Evolutionary conservation across 2,329 filamentous ascomycete genomes (phyloP).

Genomic region (Penicillium thymicola): DNA sequence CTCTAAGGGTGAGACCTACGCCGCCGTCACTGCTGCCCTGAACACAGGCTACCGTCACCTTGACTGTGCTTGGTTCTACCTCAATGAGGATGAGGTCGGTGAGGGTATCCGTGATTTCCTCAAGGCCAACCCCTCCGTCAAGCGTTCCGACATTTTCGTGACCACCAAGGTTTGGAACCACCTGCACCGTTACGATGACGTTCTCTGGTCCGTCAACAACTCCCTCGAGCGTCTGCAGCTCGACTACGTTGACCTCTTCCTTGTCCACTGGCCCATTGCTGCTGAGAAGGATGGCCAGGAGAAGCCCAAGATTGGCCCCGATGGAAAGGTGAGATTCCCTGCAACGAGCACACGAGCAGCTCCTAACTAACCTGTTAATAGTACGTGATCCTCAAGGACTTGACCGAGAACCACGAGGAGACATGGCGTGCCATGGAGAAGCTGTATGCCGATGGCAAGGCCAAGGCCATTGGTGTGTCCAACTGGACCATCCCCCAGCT

Average conservation of each 20-base stretch:
- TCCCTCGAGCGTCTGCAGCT: constrained; percentile 65
- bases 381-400: constrained; percentile 61
- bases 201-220: constrained; percentile 53
- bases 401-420: constrained; percentile 61
- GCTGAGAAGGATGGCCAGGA: constrained; percentile 50
- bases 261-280: constrained; percentile 52
- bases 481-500: constrained; percentile 63
- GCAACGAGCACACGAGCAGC: background rate
- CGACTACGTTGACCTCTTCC: constrained; percentile 70
- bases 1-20: constrained; percentile 57
- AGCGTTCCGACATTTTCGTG: constrained; percentile 52
- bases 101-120: constrained; percentile 55
- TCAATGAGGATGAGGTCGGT: constrained; percentile 54
- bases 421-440: constrained; percentile 69
- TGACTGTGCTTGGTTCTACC: constrained; percentile 56
- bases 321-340: constrained; percentile 47
- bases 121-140: constrained; percentile 46
- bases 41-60: constrained; percentile 53
- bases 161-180: constrained; percentile 55
- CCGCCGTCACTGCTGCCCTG: constrained; percentile 50
- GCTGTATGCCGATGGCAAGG: constrained; percentile 57
- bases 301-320: constrained; percentile 49
- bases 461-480: constrained; percentile 70
- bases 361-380: constrained; percentile 21
- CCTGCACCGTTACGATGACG: constrained; percentile 48